Percentiles rank a stretch among this genome's conserved stretches.
phyloP scores from a whole-genome alignment of 2,329 filamentous ascomycete species.

The Dothistroma septosporum region DNA sequence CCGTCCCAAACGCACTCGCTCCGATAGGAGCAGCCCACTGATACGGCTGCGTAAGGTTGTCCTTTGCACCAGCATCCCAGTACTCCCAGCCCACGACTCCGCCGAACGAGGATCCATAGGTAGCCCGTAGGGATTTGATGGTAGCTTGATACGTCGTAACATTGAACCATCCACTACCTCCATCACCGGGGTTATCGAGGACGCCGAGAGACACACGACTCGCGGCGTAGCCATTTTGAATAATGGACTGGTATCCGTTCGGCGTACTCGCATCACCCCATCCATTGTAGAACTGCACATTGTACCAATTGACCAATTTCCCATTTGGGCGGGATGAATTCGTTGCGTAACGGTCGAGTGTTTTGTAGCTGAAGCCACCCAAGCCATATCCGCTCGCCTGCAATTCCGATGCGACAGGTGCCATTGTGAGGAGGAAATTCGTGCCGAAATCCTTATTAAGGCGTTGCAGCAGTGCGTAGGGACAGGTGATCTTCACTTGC shows the following conservation, averaged over 20 bases:
- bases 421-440: conserved; percentile 31
- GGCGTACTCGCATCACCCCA: conserved; percentile 28
- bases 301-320: conserved; percentile 30
- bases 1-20: conserved; percentile 12
- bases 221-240: conserved; percentile 23
- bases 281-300: conserved; percentile 26
- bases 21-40: conserved; percentile 21
- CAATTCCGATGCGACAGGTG: conserved; percentile 30
- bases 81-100: conserved; percentile 31
- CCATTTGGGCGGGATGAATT: conserved; percentile 24
- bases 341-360: conserved; percentile 22
- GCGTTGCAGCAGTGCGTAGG: conserved; percentile 26
- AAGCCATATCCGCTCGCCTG: conserved; percentile 20
- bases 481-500: conserved; percentile 22
- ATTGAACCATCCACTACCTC: conserved; percentile 25
- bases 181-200: conserved; percentile 23
- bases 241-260: conserved; percentile 25
- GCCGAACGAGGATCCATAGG: conserved; percentile 22
- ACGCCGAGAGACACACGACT: conserved; percentile 26
- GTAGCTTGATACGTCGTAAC: conserved; percentile 17
- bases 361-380: conserved; percentile 25
- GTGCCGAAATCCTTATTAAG: conserved; percentile 26
- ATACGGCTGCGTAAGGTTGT: conserved; percentile 16
- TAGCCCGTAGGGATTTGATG: conserved; percentile 20
- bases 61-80: conserved; percentile 24